Conservation (phyloP, 441 rosid species). For the Populus hybrid region DNA sequence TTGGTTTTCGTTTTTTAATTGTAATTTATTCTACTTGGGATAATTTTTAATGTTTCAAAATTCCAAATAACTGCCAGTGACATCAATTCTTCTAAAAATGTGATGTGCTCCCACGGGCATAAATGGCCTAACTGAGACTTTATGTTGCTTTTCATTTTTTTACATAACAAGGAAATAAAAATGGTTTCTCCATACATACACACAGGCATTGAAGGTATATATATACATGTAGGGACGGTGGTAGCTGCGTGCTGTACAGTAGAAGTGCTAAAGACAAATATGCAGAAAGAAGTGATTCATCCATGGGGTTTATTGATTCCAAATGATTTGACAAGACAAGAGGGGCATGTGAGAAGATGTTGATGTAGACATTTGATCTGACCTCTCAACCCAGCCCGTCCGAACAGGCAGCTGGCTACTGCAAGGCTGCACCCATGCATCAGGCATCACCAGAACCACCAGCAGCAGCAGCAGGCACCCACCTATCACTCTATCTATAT, state of each 20-base stretch:
- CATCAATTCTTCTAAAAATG: too few species aligned
- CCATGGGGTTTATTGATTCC: slow-evolving; percentile 14
- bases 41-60: slow-evolving; percentile 19
- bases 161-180: too few species aligned
- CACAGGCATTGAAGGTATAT: too few species aligned
- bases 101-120: too few species aligned
- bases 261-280: not conserved
- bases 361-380: slow-evolving; percentile 49
- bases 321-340: slow-evolving; percentile 57
- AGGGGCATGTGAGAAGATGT: slow-evolving; percentile 32
- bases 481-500: not conserved
- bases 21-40: too few species aligned
- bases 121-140: too few species aligned
- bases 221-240: too few species aligned
- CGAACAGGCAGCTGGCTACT: not conserved
- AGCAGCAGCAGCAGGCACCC: not conserved
- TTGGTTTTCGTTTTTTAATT: too few species aligned
- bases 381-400: slow-evolving; percentile 23
- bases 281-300: not conserved
- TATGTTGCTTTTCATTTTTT: too few species aligned
- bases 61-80: too few species aligned
- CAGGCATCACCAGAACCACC: not conserved
- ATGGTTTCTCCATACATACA: too few species aligned
- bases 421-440: not conserved
- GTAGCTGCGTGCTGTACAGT: not conserved